phyloP scores from a whole-genome alignment of 495 filamentous ascomycete species.

The Penicillium taxi region DNA sequence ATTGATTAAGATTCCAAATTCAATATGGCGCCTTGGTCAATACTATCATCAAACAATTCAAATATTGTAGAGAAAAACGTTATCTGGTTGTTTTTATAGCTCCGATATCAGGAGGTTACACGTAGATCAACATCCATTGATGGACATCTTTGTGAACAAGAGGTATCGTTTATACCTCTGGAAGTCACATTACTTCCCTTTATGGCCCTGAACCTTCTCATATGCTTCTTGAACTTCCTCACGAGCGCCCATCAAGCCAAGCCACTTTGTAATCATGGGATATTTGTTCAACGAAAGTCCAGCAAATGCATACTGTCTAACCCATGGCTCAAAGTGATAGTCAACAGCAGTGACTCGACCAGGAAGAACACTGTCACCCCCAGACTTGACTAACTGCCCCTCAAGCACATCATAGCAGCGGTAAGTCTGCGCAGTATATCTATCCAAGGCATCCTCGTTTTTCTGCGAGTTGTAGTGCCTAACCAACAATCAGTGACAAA shows the following conservation, averaged over 20 bases:
- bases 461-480: constrained; percentile 23
- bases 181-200: constrained; percentile 5
- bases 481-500: not conserved
- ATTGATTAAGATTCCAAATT: too few species aligned
- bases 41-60: too few species aligned
- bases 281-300: constrained; percentile 36
- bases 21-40: too few species aligned
- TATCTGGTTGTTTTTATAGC: too few species aligned
- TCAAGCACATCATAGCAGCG: constrained; percentile 37
- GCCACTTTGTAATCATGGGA: constrained; percentile 23
- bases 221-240: constrained; percentile 27
- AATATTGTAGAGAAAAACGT: too few species aligned
- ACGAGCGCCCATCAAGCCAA: constrained; percentile 16
- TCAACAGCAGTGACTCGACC: constrained; percentile 32
- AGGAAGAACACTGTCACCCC: constrained; percentile 29
- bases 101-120: too few species aligned
- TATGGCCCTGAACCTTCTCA: constrained; percentile 8
- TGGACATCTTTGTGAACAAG: too few species aligned
- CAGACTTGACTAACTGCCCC: constrained; percentile 31
- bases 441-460: constrained; percentile 33
- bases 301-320: constrained; percentile 31
- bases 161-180: too few species aligned
- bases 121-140: too few species aligned
- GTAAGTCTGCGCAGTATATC: constrained; percentile 32
- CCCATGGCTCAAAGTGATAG: constrained; percentile 41